Conservation (phyloP, 257 asterid species). For the Haberlea rhodopensis region DNA sequence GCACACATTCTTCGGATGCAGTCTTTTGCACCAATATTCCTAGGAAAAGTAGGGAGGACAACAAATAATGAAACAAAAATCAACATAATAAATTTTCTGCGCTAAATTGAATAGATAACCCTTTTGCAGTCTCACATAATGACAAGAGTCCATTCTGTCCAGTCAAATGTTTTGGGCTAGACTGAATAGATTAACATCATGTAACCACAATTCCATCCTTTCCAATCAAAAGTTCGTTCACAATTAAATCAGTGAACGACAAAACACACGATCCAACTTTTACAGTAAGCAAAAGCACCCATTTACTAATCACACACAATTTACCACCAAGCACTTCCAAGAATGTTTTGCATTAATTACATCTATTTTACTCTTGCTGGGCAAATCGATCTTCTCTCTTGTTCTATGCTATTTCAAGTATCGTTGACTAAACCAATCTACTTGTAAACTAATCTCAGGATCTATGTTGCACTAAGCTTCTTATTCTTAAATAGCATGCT, state of each 20-base stretch:
- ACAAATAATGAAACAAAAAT: conserved; percentile 22
- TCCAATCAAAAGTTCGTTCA: conserved; percentile 15
- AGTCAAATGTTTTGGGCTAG: neutral
- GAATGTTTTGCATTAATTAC: neutral
- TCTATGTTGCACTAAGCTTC: neutral
- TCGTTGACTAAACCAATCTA: conserved; percentile 5
- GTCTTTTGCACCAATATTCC: conserved; percentile 98
- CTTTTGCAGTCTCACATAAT: neutral
- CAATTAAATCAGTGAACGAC: neutral
- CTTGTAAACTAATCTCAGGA: conserved; percentile 9
- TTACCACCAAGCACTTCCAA: conserved; percentile 22
- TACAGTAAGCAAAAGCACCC: conserved; percentile 6
- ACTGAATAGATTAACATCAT: neutral
- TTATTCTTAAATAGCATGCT: conserved; percentile 8
- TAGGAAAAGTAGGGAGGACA: conserved; percentile 25
- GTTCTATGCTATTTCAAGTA: conserved; percentile 20
- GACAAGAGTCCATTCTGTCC: neutral
- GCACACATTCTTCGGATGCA: conserved; percentile 92
- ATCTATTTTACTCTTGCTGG: neutral
- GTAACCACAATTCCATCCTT: neutral
- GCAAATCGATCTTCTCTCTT: conserved; percentile 7
- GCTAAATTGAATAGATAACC: conserved; percentile 13
- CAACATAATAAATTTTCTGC: too few relatives aligned
- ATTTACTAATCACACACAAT: conserved; percentile 23
- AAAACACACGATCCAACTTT: neutral